These are phyloP conservation scores for Pyrus betulifolia DNA, from an alignment of 306 rosid genomes.

Conservation along the genomic window DNA sequence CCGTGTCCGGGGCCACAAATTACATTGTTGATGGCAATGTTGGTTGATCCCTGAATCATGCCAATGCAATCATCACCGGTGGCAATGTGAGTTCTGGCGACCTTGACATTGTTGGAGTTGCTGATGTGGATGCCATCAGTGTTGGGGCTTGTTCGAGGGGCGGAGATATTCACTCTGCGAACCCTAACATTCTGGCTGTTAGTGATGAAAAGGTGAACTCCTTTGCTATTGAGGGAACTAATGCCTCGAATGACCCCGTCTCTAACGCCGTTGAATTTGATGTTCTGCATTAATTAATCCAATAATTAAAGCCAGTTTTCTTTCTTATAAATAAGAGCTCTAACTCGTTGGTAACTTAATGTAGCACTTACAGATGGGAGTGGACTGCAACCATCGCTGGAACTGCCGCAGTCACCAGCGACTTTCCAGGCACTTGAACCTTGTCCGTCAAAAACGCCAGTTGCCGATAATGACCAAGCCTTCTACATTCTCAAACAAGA, in stretches of 20 bases:
- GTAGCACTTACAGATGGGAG: constrained; percentile 52
- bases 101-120: constrained; percentile 31
- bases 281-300: constrained; percentile 15
- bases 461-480: constrained; percentile 55
- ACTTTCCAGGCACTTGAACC: constrained; percentile 43
- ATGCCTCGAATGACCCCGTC: constrained; percentile 31
- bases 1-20: constrained; percentile 41
- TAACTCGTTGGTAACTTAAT: not conserved
- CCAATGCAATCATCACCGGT: constrained; percentile 52
- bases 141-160: constrained; percentile 40
- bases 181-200: constrained; percentile 22
- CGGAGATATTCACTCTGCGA: constrained; percentile 13
- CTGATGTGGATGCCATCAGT: constrained; percentile 51
- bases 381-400: constrained; percentile 21
- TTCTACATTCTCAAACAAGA: constrained; percentile 35
- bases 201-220: constrained; percentile 41
- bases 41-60: constrained; percentile 29
- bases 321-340: not conserved
- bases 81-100: constrained; percentile 23
- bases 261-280: constrained; percentile 18
- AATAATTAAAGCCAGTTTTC: not conserved
- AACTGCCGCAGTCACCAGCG: constrained; percentile 24
- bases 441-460: constrained; percentile 66
- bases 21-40: constrained; percentile 24
- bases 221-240: constrained; percentile 33